Evolutionary conservation across 805 yeast genomes (phyloP).

Genomic region (Candida maris): DNA sequence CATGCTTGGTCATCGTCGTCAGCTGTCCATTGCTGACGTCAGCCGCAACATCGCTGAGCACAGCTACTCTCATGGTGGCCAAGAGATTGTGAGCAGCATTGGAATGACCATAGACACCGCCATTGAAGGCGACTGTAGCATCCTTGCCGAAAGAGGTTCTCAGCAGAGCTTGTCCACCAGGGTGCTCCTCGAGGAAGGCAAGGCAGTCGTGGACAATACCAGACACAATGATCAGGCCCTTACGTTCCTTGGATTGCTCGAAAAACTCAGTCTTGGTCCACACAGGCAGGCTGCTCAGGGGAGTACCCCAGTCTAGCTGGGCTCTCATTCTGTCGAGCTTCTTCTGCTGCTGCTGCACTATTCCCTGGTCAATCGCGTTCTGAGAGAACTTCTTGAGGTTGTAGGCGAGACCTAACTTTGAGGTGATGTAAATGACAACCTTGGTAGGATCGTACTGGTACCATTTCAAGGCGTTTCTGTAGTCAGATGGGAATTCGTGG

Average conservation of each 20-base stretch:
- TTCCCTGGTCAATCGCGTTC: constrained; percentile 78
- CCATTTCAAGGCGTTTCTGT: constrained; percentile 85
- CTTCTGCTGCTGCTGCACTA: constrained; percentile 80
- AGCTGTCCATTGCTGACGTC: too few relatives aligned
- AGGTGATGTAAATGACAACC: constrained; percentile 51
- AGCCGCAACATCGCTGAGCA: constrained; percentile 64
- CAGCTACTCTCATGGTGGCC: constrained; percentile 81
- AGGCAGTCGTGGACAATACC: constrained; percentile 80
- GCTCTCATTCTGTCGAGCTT: constrained; percentile 61
- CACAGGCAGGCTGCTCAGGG: constrained; percentile 61
- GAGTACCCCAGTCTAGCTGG: constrained; percentile 72
- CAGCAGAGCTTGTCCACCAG: constrained; percentile 77
- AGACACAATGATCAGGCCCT: constrained; percentile 64
- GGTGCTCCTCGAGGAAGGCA: constrained; percentile 67
- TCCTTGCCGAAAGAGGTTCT: constrained; percentile 74
- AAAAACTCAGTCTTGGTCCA: constrained; percentile 67
- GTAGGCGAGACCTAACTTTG: constrained; percentile 66
- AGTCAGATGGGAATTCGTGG: constrained; percentile 86
- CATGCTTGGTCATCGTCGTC: too few relatives aligned
- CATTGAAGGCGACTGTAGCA: constrained; percentile 80
- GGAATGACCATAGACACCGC: constrained; percentile 82
- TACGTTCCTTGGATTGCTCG: constrained; percentile 43
- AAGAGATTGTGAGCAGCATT: constrained; percentile 82
- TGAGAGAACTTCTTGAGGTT: constrained; percentile 74
- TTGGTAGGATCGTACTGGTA: constrained; percentile 86